Percentiles rank a stretch among this genome's conserved stretches.
These are phyloP conservation scores for Umbelopsis ramanniana DNA, from an alignment of 192 early-diverging fungal species.

Conservation along the genomic window DNA sequence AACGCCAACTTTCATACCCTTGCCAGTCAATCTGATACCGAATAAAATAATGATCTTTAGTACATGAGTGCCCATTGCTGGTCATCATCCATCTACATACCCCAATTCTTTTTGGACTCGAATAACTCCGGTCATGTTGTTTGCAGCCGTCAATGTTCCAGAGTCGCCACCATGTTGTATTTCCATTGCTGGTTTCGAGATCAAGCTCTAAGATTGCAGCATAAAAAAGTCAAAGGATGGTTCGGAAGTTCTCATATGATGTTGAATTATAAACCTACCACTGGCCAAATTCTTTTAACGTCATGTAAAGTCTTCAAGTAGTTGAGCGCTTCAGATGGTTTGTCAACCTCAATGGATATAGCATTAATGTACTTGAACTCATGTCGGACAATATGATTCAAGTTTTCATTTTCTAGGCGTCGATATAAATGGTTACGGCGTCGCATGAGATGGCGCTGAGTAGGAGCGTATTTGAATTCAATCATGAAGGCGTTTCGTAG, in stretches of 20 bases:
- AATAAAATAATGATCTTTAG: neutral
- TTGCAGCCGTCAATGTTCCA: slow-evolving; percentile 31
- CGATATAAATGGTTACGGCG: slow-evolving; percentile 33
- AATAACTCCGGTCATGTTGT: slow-evolving; percentile 51
- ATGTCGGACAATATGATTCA: slow-evolving; percentile 40
- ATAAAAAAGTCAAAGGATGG: neutral
- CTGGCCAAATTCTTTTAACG: slow-evolving; percentile 51
- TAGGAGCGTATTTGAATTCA: slow-evolving; percentile 28
- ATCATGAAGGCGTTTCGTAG: slow-evolving; percentile 33
- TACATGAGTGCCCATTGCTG: slow-evolving; percentile 3
- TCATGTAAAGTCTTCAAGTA: slow-evolving; percentile 33
- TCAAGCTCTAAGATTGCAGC: neutral
- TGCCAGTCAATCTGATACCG: slow-evolving; percentile 37
- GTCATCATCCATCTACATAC: slow-evolving; percentile 37
- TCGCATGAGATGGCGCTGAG: slow-evolving; percentile 7
- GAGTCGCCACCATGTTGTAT: slow-evolving; percentile 22
- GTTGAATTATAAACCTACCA: slow-evolving; percentile 30
- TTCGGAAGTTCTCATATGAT: neutral
- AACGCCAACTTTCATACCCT: slow-evolving; percentile 57
- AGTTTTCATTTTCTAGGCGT: slow-evolving; percentile 29
- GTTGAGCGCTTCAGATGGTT: slow-evolving; percentile 28
- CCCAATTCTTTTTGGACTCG: slow-evolving; percentile 39
- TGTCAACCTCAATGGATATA: slow-evolving; percentile 46
- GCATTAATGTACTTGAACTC: slow-evolving; percentile 52
- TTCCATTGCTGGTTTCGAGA: slow-evolving; percentile 17